Evolutionary conservation across 768 basidiomycete species (phyloP).

Genomic region (Terana coerulea): DNA sequence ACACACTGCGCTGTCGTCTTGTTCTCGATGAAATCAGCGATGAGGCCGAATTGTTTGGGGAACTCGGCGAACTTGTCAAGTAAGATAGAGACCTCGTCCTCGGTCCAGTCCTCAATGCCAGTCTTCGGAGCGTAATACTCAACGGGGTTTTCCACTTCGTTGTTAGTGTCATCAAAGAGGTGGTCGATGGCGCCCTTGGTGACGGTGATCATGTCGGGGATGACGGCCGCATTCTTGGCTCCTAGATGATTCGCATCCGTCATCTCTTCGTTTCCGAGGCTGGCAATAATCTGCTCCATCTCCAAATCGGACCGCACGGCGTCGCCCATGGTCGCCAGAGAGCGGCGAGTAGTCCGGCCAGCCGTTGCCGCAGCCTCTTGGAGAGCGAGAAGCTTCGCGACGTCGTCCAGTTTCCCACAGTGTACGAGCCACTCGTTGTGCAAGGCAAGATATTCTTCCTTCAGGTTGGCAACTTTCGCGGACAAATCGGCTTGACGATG

Average conservation of each 20-base stretch:
- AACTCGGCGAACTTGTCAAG: slow-evolving; percentile 75
- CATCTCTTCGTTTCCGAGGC: slow-evolving; percentile 85
- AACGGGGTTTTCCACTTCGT: slow-evolving; percentile 68
- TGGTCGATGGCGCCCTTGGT: slow-evolving; percentile 56
- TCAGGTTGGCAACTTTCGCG: slow-evolving; percentile 54
- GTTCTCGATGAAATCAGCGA: slow-evolving; percentile 73
- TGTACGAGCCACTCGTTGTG: slow-evolving; percentile 74
- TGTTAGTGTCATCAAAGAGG: slow-evolving; percentile 82
- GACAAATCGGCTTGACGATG: slow-evolving; percentile 45
- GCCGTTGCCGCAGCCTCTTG: slow-evolving; percentile 41
- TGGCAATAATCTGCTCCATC: slow-evolving; percentile 97
- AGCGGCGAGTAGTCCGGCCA: slow-evolving; percentile 68
- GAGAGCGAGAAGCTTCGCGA: slow-evolving; percentile 39
- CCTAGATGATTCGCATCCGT: slow-evolving; percentile 93
- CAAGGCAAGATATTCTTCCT: slow-evolving; percentile 60
- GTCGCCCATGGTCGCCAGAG: slow-evolving; percentile 72
- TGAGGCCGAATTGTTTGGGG: slow-evolving; percentile 96
- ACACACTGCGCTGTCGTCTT: slow-evolving; percentile 90
- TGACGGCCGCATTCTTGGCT: slow-evolving; percentile 74
- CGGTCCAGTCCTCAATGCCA: slow-evolving; percentile 84
- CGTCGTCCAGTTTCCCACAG: slow-evolving; percentile 65
- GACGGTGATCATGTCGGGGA: slow-evolving; percentile 89
- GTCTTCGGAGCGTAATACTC: slow-evolving; percentile 73
- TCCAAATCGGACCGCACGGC: slow-evolving; percentile 93
- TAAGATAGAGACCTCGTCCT: slow-evolving; percentile 76